These are phyloP conservation scores for thale cress (Arabidopsis thaliana) DNA, from an alignment of 345 rosid species.

Conservation along the genomic window TAIR10.1 NC_003076.8:3736001-3736500, in stretches of 20 bases:
- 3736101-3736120: conserved; percentile 61
- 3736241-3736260: no score
- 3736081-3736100: conserved; percentile 55
- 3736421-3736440: not conserved
- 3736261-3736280: no score
- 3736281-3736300: no score
- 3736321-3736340: no score
- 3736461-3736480: not conserved
- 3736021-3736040: conserved; percentile 80
- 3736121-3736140: conserved; percentile 74
- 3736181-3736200: conserved; percentile 61
- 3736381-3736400: not conserved
- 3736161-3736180: conserved; percentile 81
- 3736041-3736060: conserved; percentile 73
- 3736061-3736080: conserved; percentile 77
- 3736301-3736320: no score
- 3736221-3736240: conserved; percentile 54
- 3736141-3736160: conserved; percentile 67
- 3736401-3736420: not conserved
- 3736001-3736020: conserved; percentile 69
- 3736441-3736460: not conserved
- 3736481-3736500: conserved; percentile 76
- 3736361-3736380: no score
- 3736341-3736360: no score
- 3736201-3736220: conserved; percentile 64